Evolutionary conservation across 2,329 filamentous ascomycete genomes (phyloP).

Genomic region (Mycogone perniciosa): DNA sequence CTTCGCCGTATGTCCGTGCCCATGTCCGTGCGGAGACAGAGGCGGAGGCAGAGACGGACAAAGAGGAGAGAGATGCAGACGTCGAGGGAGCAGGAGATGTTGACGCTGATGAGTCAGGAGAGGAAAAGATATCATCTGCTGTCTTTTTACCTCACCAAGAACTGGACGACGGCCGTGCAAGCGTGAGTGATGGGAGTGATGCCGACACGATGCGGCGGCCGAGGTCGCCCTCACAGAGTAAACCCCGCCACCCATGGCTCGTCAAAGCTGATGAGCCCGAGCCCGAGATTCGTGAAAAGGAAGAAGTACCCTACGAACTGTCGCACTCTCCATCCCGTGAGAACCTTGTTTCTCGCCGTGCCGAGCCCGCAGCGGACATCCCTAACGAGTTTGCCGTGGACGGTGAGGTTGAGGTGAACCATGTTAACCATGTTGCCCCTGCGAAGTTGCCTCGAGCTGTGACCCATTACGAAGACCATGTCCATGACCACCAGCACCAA

Average conservation of each 20-base stretch:
- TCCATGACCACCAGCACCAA: slow-evolving; percentile 46
- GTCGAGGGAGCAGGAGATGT: slow-evolving; percentile 31
- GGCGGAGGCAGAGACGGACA: neutral
- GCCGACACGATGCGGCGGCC: slow-evolving; percentile 42
- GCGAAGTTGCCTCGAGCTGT: slow-evolving; percentile 32
- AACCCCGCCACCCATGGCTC: slow-evolving; percentile 43
- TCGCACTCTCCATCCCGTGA: slow-evolving; percentile 25
- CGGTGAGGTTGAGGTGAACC: slow-evolving; percentile 37
- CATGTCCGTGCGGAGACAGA: slow-evolving; percentile 27
- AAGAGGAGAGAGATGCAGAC: slow-evolving; percentile 4
- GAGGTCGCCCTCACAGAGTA: slow-evolving; percentile 36
- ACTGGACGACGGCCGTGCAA: slow-evolving; percentile 30
- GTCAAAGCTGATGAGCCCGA: slow-evolving; percentile 51
- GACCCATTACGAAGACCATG: slow-evolving; percentile 40
- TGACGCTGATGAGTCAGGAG: slow-evolving; percentile 55
- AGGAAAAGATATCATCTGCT: slow-evolving; percentile 82
- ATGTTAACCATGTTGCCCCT: slow-evolving; percentile 21
- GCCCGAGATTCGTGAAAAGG: slow-evolving; percentile 23
- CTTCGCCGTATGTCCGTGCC: slow-evolving; percentile 24
- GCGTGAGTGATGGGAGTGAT: slow-evolving; percentile 25
- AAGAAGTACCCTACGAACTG: slow-evolving; percentile 19
- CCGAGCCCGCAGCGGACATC: slow-evolving; percentile 26
- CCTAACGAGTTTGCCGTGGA: slow-evolving; percentile 36
- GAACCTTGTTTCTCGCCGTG: slow-evolving; percentile 21
- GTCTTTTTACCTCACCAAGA: slow-evolving; percentile 73